Conservation (phyloP, 192 early-diverging fungal species). For the Chytriomyces sp. region DNA sequence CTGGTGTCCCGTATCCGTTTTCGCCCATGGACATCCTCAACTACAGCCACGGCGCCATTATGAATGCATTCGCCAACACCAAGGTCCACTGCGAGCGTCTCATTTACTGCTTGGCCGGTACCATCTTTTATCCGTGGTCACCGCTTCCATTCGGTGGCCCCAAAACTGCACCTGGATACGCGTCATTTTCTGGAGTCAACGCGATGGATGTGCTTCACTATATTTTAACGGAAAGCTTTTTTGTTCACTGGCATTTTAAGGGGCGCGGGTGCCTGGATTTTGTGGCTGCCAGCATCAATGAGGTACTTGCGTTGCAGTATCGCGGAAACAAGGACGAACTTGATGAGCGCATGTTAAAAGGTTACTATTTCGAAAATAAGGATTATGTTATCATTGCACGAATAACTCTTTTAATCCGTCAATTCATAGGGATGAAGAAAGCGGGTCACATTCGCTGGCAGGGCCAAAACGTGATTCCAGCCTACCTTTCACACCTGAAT, state of each 20-base stretch:
- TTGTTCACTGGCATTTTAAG: too few relatives aligned
- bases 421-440: neutral
- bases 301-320: neutral
- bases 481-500: neutral
- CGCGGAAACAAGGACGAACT: neutral
- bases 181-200: neutral
- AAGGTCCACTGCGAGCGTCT: too few relatives aligned
- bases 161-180: neutral
- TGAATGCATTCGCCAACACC: too few relatives aligned
- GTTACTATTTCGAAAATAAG: neutral
- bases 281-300: neutral
- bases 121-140: neutral
- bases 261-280: too few relatives aligned
- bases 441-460: constrained; percentile 1
- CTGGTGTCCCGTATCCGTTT: too few relatives aligned
- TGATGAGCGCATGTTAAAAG: neutral
- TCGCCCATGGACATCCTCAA: too few relatives aligned
- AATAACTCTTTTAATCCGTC: neutral
- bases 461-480: neutral
- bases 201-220: neutral
- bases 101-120: neutral
- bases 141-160: neutral
- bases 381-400: neutral
- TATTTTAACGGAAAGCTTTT: neutral
- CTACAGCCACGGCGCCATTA: too few relatives aligned